Base-by-base conservation (phyloP, 2,329 filamentous ascomycete genomes). In the Pyrenophora seminiperda region DNA sequence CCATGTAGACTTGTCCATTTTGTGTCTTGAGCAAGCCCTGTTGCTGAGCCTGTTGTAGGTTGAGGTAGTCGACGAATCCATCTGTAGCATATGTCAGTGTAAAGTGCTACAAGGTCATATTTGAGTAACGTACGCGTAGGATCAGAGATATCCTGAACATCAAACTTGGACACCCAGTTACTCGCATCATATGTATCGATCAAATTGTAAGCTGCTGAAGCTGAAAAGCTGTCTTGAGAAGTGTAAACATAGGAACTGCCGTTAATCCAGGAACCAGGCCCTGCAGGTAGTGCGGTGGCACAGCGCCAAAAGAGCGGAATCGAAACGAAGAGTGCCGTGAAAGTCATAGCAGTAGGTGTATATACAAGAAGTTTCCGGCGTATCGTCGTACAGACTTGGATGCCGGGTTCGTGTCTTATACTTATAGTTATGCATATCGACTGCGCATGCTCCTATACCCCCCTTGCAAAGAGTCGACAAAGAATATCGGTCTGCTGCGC, bases 21-120 rank as follows among this genome's bases (percentile, higher is more conserved):
- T 68, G 64, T 11, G 56, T 70, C 38, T 62, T 63, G 18, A 73
- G 53, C 17, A 74, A 54, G 5, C 72, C 72, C 11, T 59, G 48
- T 11, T 61, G 50, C 39, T 73, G 67, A 7, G 73, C 73, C 48
- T 68, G 57, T 24, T 60, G 56, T 29, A 58, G 53, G 31, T 62
- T 64, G 39, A 74, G 66, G 34, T 74, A 75, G 50, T 67, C 70
- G 13, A 75, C 73, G 29, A 65, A 75, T 34, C 72, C 73, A 60
- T 71, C 66, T 70, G 19, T 18, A 9, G 14, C 7, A 18, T 11
- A 18, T 19, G 29, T 34, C 46, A 17, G 32, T 11, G 7, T 34
- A 3, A 10, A 14, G 6, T 39, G 2, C 13, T 22, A 24, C 5
- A 27, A 29, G 7, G 3, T 17, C 17, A 6, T 6, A 14, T 20